Conservation (phyloP, 2,329 filamentous ascomycete genomes). For the Xylaria arbuscula region DNA sequence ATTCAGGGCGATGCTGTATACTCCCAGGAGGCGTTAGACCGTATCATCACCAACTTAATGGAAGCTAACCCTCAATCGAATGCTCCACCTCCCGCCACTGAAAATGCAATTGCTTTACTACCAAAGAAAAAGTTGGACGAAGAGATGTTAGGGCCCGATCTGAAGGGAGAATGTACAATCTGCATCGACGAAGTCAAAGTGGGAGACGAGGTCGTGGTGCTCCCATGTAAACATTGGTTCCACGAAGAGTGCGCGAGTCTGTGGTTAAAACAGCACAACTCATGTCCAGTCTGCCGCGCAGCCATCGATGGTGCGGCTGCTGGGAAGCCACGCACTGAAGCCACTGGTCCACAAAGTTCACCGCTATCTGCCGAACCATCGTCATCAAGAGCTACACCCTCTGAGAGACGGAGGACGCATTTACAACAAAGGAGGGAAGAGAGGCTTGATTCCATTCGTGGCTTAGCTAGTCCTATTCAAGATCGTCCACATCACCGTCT, state of each 20-base stretch:
- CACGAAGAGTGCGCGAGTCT: slow-evolving; percentile 83
- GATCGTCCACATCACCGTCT: slow-evolving; percentile 35
- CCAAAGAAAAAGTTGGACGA: slow-evolving; percentile 76
- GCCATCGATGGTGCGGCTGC: slow-evolving; percentile 59
- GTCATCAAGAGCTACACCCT: slow-evolving; percentile 33
- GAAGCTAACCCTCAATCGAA: slow-evolving; percentile 81
- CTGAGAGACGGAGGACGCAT: slow-evolving; percentile 43
- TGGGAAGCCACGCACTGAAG: slow-evolving; percentile 40
- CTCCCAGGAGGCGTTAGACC: slow-evolving; percentile 88
- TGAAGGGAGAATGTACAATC: slow-evolving; percentile 88
- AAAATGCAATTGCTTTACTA: slow-evolving; percentile 77
- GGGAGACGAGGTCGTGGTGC: slow-evolving; percentile 76
- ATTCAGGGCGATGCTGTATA: slow-evolving; percentile 84
- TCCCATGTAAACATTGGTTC: slow-evolving; percentile 96
- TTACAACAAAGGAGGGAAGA: slow-evolving; percentile 40
- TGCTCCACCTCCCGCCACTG: slow-evolving; percentile 83
- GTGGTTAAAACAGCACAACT: slow-evolving; percentile 92
- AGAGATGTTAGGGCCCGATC: slow-evolving; percentile 73
- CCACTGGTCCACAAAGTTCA: slow-evolving; percentile 20
- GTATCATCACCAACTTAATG: slow-evolving; percentile 88
- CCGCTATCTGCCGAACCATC: slow-evolving; percentile 28
- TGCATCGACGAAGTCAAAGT: slow-evolving; percentile 87
- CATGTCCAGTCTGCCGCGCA: slow-evolving; percentile 84
- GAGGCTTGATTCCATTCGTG: slow-evolving; percentile 42
- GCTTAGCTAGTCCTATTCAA: slow-evolving; percentile 28